Conservation (phyloP, 1,284 basidiomycete species). For the Apiotrichum domesticum region DNA sequence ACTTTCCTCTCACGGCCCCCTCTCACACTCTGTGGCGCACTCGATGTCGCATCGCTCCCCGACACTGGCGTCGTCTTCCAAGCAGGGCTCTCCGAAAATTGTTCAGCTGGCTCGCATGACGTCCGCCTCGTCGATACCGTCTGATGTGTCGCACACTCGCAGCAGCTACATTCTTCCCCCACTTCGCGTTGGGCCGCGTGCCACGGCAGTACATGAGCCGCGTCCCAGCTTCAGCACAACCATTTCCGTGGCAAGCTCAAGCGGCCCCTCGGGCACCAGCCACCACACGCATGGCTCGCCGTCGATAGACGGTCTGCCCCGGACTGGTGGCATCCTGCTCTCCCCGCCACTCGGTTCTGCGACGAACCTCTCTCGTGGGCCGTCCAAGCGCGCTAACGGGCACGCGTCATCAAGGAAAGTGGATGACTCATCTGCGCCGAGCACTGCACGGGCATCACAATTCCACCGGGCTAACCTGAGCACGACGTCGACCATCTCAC, state of each 20-base stretch:
- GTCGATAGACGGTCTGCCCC: constrained; percentile 2
- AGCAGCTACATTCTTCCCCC: constrained; percentile 11
- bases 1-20: not conserved
- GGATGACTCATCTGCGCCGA: not conserved
- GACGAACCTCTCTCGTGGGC: not conserved
- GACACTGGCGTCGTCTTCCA: not conserved
- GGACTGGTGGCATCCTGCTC: constrained; percentile 10
- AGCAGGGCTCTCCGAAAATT: not conserved
- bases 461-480: constrained; percentile 3
- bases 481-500: not conserved
- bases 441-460: constrained; percentile 1
- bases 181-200: constrained; percentile 13
- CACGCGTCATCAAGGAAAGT: not conserved
- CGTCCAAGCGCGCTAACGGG: constrained; percentile 10
- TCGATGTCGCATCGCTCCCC: not conserved
- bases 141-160: not conserved
- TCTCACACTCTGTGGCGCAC: not conserved
- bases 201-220: not conserved
- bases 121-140: constrained; percentile 4
- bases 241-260: constrained; percentile 3
- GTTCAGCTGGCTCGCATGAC: not conserved
- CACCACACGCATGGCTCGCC: constrained; percentile 3
- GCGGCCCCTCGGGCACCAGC: not conserved
- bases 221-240: constrained; percentile 12
- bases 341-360: not conserved